Evolutionary conservation across 805 yeast genomes (phyloP), one percentile per base, ranked within the genome.

Genomic region (Brettanomyces bruxellensis): DNA sequence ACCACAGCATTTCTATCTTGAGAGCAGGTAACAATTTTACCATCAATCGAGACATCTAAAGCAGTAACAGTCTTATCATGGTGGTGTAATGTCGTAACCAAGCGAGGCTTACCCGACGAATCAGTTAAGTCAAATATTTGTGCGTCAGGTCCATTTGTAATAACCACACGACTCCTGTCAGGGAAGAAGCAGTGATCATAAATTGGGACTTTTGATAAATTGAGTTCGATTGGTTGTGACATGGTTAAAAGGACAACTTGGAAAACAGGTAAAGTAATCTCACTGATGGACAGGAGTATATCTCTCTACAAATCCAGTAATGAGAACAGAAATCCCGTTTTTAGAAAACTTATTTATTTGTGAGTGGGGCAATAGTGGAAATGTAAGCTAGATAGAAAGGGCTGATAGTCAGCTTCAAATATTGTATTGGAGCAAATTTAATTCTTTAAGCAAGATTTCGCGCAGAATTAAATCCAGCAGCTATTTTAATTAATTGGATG

Each of bases 1-100:
- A 93, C 99, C 54, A 90, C 77, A 12, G 98, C 98, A 57, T 93
- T 93, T 66, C 99, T 78, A 66, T 93, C 99, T 68, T 93, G 98
- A 8, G 98, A 89, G 62, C 97, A 89, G 32, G 98, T 93, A 58
- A 93, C 93, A 55, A 93, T 88, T 62, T 84, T 81, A 42, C 96
- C 96, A 54, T 86, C 87, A 34, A 74, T 67, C 36, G 96, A 84
- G 57, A 95, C 82, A 63, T 93, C 99, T 37, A 93, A 87, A 0
- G 97, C 90, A 13, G 99, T 93, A 42, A 93, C 90, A 3, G 90
- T 79, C 64, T 91, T 90, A 65, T 91, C 97, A 64, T 91, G 98
- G 53, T 88, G 95, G 40, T 74, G 68, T 58, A 91, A 75, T 4
- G 75, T 74, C 13, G 93, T 73, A 47, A 86, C 67, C 49, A 85